Evolutionary conservation across 345 rosid genomes (phyloP), one percentile per base, ranked within the genome.

Genomic region (Sonneratia caseolaris): DNA sequence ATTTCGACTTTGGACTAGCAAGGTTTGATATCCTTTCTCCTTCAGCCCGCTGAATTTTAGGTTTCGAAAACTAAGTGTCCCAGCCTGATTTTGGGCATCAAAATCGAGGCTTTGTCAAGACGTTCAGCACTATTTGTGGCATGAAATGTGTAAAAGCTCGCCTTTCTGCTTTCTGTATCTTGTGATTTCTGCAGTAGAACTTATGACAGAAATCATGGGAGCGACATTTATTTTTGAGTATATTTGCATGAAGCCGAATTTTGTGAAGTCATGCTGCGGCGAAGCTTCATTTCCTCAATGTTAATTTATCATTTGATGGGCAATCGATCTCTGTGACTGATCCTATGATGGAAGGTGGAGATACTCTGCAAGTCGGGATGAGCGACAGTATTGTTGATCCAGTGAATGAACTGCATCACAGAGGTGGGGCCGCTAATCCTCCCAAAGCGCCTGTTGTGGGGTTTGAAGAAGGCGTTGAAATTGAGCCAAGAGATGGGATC

Each of bases 401-500:
- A 22, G 56, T 38, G 0, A 32, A 75, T 64, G 76, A 48, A 76
- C 66, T 62, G 10, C 75, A 38, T 38, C 48, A 68, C 36, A 37
- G 72, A 45, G 73, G 64, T 9, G 56, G 53, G 10, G 55, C 8
- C 22, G 57, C 16, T 40, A 64, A 43, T 35, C 45, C 56, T 14
- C 53, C 57, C 27, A 72, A 64, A 62, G 64, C 64, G 13, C 64
- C 75, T 69, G 61, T 36, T 43, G 24, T 43, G 51, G 75, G 70
- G 64, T 48, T 49, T 49, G 79, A 72, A 24, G 79, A 72, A 13
- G 78, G 68, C 27, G 13, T 24, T 22, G 68, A 77, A 12, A 69
- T 77, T 51, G 87, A 84, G 72, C 87, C 84, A 5, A 77, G 74
- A 42, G 68, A 79, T 73, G 87, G 87, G 43, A 80, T 84, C 67